Base-by-base conservation (phyloP, 441 rosid species). In the Gossypium gossypioides region DNA sequence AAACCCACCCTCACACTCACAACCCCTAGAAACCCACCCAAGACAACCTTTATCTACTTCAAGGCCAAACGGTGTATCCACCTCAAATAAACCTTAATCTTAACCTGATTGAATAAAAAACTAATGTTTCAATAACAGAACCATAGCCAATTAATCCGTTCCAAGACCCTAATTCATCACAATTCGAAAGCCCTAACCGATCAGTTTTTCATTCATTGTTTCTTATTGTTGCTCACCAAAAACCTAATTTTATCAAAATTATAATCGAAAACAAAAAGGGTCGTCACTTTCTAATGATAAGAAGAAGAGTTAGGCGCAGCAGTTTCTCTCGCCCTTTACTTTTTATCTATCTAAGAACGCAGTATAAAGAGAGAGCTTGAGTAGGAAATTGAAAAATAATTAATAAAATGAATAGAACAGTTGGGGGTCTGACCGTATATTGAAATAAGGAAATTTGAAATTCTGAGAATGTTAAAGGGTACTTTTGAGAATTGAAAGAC, bases 21-120 rank as follows among this genome's bases (percentile, higher is more conserved):
- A 83, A 84, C 83, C 90, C 88, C 87, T 85, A 81, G 48, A 80
- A 68, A 68, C 65, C 69, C 58, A 25, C 71, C 46, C 84, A 54
- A 21, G 10, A 37, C 72, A 83, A 65, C 74, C 75, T 72, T 75
- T 60, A 51, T 77, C 76, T 81, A 80, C 83, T 82, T 80, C 75
- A 75, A 71, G 65, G 56, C 13, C 71, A 27, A 27, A 60, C 59
- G 34, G 74, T 32, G 66, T 60, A 40, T 21, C 50, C 37, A 15
- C 55, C 2, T 16, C 22, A 29, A 74, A 75, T 18, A 3, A 57
- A 16, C 54, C 34, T 12, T 16, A 68, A 52, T 52, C 62, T 48
- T 63, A 57, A 24, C 24, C 55, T 34, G 13, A 13, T 15, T 21
- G 7, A 25, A 51, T 32, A 4, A 59, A 58, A 75, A 74, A 37